Conservation (phyloP, 441 rosid species). For the Euphorbia schlechtendalii region DNA sequence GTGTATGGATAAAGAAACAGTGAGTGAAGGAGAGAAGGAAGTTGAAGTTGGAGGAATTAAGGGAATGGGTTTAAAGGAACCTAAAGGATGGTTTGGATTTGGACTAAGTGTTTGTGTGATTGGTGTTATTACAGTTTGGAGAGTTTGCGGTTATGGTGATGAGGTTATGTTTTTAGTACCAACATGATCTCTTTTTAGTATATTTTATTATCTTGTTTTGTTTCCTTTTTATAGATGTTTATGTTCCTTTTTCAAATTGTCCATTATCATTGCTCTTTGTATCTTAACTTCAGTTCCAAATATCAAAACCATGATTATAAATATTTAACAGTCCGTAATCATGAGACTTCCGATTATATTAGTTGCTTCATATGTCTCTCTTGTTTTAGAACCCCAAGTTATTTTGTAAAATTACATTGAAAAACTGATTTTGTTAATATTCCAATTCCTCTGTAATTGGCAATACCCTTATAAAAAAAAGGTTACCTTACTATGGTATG, state of each 20-base stretch:
- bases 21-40: conserved; percentile 3
- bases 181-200: conserved; percentile 24
- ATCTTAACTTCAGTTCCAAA: too few species aligned
- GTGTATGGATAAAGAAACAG: conserved; percentile 11
- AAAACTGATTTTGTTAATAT: too few species aligned
- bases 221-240: neutral
- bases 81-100: conserved; percentile 19
- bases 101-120: conserved; percentile 12
- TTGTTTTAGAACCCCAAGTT: too few species aligned
- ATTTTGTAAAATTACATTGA: too few species aligned
- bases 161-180: conserved; percentile 29
- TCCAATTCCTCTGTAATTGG: too few species aligned
- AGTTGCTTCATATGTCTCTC: too few species aligned
- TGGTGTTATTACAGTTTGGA: conserved; percentile 17
- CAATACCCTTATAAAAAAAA: too few species aligned
- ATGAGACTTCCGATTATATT: too few species aligned
- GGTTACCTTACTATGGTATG: too few species aligned
- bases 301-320: too few species aligned
- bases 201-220: neutral
- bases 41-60: conserved; percentile 13
- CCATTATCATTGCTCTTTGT: neutral
- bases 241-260: neutral
- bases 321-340: too few species aligned
- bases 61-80: conserved; percentile 13
- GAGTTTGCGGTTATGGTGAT: conserved; percentile 11